Percentiles rank a stretch among this genome's conserved stretches.
These are phyloP conservation scores for Pisolithus albus DNA, from an alignment of 768 basidiomycete genomes.

Conservation along the genomic window DNA sequence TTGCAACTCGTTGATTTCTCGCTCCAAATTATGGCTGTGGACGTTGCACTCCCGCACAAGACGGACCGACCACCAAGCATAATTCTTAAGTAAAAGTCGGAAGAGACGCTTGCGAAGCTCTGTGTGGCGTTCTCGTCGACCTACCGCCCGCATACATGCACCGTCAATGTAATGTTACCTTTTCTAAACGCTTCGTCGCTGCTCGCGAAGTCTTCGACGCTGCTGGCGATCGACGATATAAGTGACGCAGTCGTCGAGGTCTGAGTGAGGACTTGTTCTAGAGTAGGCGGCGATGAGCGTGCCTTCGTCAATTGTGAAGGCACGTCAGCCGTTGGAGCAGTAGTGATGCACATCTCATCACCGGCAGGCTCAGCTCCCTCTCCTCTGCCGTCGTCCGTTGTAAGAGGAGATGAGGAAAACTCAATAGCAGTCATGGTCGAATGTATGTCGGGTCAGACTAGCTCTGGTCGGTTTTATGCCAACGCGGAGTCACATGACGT, in stretches of 20 bases:
- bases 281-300: background rate
- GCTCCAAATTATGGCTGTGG: conserved; percentile 8
- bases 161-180: conserved; percentile 13
- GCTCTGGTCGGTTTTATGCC: background rate
- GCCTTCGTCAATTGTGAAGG: background rate
- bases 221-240: conserved; percentile 10
- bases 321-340: background rate
- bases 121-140: conserved; percentile 11
- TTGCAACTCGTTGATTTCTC: conserved; percentile 15
- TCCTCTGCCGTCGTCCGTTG: background rate
- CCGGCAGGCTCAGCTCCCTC: background rate
- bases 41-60: conserved; percentile 12
- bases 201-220: conserved; percentile 11
- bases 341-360: background rate
- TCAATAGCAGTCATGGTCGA: background rate
- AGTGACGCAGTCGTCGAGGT: conserved; percentile 12
- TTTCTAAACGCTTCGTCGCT: conserved; percentile 14
- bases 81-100: conserved; percentile 6
- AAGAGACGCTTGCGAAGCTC: conserved; percentile 20
- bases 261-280: conserved; percentile 20
- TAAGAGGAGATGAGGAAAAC: background rate
- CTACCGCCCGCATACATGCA: conserved; percentile 21
- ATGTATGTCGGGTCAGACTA: too few relatives aligned
- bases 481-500: background rate
- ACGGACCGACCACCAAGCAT: conserved; percentile 25